Evolutionary conservation across 352 stramenopile species (phyloP), one percentile per base, ranked within the genome.

Genomic region (Pythium aquatile): DNA sequence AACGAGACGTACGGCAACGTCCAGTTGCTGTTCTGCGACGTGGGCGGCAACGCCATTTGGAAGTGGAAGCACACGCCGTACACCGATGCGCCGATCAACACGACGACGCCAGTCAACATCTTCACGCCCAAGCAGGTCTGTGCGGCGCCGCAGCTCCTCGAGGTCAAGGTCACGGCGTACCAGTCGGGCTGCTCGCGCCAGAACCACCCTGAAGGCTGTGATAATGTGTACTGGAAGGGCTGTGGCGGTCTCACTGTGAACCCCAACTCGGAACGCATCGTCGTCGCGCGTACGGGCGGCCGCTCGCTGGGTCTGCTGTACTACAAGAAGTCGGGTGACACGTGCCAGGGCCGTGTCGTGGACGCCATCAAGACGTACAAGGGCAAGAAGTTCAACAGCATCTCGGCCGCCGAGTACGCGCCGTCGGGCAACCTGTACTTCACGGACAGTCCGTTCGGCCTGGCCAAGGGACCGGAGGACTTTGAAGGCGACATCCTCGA

Each of bases 151-250:
- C 68, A 67, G 49, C 70, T 81, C 24, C 39, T 47, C 37, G 79
- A 74, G 32, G 75, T 91, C 32, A 78, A 70, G 28, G 83, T 91
- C 17, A 80, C 76, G n/a, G 79, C 84, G 2, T 89, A 80, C 61
- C 86, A 55, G 82, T 94, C n/a, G 79, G 94, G 13, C 78, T 85
- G 37, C 91, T 95, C 86, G 35, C 77, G 90, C 51, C 93, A 93
- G 69, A 94, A 88, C 66, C 93, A 93, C 39, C 74, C 83, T 1
- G 28, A 81, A 87, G 54, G 84, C 70, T 48, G 77, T 93, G 26
- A 88, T 91, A 63, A 80, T 88, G 29, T 79, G 78, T 39, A 90
- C 68, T 87, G 84, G 70, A 89, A 88, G 64, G 84, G 84, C 64
- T 93, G 84, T 49, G 81, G 82, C 55, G 84, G 84, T n/a, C 73